Base-by-base conservation (phyloP, 2,329 filamentous ascomycete genomes). In the Cyphellophora europaea region DNA sequence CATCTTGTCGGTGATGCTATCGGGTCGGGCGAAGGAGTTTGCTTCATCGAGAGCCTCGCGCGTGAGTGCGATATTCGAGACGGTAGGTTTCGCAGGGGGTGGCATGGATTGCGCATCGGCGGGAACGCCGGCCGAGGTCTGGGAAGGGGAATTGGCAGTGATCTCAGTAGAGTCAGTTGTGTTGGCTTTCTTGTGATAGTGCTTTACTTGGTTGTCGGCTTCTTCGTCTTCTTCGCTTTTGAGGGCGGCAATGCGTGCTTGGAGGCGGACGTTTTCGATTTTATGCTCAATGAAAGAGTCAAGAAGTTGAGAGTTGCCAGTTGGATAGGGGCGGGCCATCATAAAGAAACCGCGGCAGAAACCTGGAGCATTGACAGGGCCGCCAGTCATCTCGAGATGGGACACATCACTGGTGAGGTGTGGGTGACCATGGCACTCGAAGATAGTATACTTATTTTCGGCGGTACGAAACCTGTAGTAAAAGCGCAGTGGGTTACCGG, bases 201-300 rank as follows among this genome's bases (percentile, higher is more conserved):
- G 54, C 21, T 57, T 56, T 12, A 54, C 72, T 33, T 76, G 72
- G 38, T 77, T 73, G 40, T 82, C 80, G 11, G 71, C 69, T 41
- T 93, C 88, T 36, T 88, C 83, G 37, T 80, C 77, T 56, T 95
- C 89, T 57, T 95, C 89, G 42, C 74, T 72, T 48, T 83, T 84
- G 36, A 95, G 66, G 59, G 93, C 86, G 12, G 81, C 78, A 42
- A 96, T 93, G 28, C 85, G 77, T 49, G 85, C 82, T 51, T 77
- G 78, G 32, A 96, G 61, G 4, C 88, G 76, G 62, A 94, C 87
- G 51, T 95, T 94, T 57, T 95, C 89, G 36, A 94, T 89, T 60
- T 95, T 95, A 63, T 95, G 88, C 56, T 96, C 89, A 17, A 96
- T 68, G 51, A 95, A 95, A 0, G 87, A 93, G 60, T 96, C 88